Percentiles rank a stretch among this genome's conserved stretches.
Conservation (phyloP, 352 stramenopile genomes). For the Globisporangium perplexum region DNA sequence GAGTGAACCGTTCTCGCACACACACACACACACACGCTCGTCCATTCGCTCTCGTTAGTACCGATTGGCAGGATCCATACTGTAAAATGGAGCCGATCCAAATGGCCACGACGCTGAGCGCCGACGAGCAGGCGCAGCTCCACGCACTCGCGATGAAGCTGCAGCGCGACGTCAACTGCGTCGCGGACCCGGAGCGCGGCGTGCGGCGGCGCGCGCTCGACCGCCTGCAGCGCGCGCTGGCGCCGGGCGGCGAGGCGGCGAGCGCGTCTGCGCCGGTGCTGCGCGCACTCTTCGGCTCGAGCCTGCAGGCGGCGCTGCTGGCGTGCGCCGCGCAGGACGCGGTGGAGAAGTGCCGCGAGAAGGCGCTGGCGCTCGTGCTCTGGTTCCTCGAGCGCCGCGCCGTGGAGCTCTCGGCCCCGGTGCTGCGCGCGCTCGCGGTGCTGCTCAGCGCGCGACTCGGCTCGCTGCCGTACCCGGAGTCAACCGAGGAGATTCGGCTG, state of each 20-base stretch:
- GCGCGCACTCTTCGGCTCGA: conserved; percentile 29
- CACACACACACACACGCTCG: neutral
- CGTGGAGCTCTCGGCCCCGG: conserved; percentile 29
- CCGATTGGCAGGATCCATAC: too few species aligned
- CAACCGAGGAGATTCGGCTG: conserved; percentile 79
- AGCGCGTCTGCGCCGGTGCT: conserved; percentile 29
- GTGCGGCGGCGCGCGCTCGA: conserved; percentile 69
- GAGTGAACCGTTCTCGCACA: too few species aligned
- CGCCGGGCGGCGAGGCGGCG: conserved; percentile 37
- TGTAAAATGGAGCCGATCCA: too few species aligned
- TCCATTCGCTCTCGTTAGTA: neutral
- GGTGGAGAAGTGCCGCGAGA: conserved; percentile 79
- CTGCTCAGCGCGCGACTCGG: conserved; percentile 52
- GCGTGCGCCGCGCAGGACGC: conserved; percentile 37
- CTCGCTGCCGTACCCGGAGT: conserved; percentile 71
- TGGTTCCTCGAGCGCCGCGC: conserved; percentile 47
- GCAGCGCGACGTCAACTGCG: conserved; percentile 79
- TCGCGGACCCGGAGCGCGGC: conserved; percentile 59
- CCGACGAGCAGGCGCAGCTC: conserved; percentile 46
- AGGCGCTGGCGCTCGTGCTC: conserved; percentile 49
- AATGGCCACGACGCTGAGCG: too few species aligned
- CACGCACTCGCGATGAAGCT: conserved; percentile 72
- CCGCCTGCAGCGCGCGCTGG: conserved; percentile 53
- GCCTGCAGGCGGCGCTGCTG: conserved; percentile 46
- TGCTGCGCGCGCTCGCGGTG: conserved; percentile 42